Base-by-base conservation (phyloP, 2,329 filamentous ascomycete species). In the Teratosphaeria zuluensis region DNA sequence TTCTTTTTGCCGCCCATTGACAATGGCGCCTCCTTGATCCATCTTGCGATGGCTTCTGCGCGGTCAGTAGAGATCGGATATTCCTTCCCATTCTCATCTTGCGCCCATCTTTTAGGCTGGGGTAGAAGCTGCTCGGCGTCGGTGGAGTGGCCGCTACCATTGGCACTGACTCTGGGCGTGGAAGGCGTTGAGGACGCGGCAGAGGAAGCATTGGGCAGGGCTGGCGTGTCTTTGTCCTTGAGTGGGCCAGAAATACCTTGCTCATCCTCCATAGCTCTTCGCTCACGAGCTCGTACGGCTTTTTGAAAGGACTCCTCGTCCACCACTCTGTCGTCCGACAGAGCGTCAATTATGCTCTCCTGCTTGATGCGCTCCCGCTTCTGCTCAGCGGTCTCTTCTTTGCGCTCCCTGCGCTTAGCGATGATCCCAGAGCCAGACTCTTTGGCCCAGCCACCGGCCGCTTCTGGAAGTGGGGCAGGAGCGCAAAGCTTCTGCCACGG, bases 401-500 rank as follows among this genome's bases (percentile, higher is more conserved):
- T 62, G 31, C 57, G 55, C 56, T 58, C 58, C 61, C 59, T 59
- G 51, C 61, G 59, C 59, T 65, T 64, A 7, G 65, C 62, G 7
- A 66, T 42, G n/a, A 62, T 63, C 28, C 58, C 58, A 11, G 57
- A 32, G 12, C 54, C 24, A 28, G 62, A 54, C 8, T 68, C 68
- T 57, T 68, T 69, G 21, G 68, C 69, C 67, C 69, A 70, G 1
- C 66, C 66, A n/a, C 68, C 69, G 14, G 68, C 65, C 16, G 68
- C 67, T 8, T 73, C 72, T 2, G 74, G 74, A 3, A 77, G 65
- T 1, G 76, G 75, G 4, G 75, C 73, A n/a, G 76, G 74, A 1
- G 74, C 70, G 62, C 89, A 92, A 4, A 94, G 80, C 1, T 75
- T 76, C 62, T 92, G 88, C 90, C 89, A 94, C 0, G 79, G 78